Conservation (phyloP, 2,329 filamentous ascomycete genomes). For the Huntiella savannae region DNA sequence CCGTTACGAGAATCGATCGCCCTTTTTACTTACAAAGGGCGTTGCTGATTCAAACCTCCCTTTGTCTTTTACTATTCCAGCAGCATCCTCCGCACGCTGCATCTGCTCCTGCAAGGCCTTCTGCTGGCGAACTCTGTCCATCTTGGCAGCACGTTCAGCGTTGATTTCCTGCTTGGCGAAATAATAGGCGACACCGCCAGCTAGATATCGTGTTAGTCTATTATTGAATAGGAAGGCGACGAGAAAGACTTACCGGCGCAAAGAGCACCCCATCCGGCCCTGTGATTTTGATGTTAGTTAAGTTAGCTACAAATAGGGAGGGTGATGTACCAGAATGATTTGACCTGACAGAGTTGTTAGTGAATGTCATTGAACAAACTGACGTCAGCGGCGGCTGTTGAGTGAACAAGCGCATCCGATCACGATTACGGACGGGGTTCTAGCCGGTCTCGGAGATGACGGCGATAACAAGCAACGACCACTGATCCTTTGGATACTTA, state of each 20-base stretch:
- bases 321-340: slow-evolving; percentile 41
- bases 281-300: slow-evolving; percentile 19
- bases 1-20: slow-evolving; percentile 60
- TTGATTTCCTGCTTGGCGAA: slow-evolving; percentile 94
- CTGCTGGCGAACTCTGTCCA: slow-evolving; percentile 46
- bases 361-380: no score
- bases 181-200: slow-evolving; percentile 81
- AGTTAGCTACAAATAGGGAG: not conserved
- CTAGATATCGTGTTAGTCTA: slow-evolving; percentile 22
- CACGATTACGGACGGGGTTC: no score
- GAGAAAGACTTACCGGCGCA: slow-evolving; percentile 46
- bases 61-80: slow-evolving; percentile 18
- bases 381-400: no score
- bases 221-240: not conserved
- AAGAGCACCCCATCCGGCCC: slow-evolving; percentile 81
- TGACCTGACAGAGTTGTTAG: slow-evolving; percentile 25
- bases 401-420: no score
- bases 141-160: slow-evolving; percentile 58
- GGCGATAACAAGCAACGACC: no score
- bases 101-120: slow-evolving; percentile 29
- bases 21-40: slow-evolving; percentile 61
- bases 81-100: slow-evolving; percentile 2
- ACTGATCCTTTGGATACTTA: no score
- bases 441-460: no score
- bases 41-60: slow-evolving; percentile 54